Base-by-base conservation (phyloP, 106 monocot genomes). In the Platanthera zijinensis region DNA sequence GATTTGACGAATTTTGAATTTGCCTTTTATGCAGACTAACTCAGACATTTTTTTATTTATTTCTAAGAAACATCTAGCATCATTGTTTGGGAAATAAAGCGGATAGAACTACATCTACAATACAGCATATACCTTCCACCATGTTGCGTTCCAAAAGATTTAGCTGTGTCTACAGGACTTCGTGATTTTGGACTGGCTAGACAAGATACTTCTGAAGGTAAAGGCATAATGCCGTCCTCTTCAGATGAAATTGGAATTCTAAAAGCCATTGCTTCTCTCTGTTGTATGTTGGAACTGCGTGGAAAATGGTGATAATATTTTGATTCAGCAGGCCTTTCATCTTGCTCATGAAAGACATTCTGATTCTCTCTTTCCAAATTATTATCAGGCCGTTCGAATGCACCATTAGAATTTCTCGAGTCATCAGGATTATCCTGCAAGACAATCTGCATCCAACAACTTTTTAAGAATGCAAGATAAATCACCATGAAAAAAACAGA, bases 361-460 rank as follows among this genome's bases (percentile, higher is more conserved):
- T 45, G 51, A 70, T 73, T 28, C 48, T 81, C 74, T 69, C 75
- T 81, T 61, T 17, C 56, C 17, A 70, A 51, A 79, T 83, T 84
- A 79, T 66, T 87, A 69, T 80, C 85, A 59, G 83, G 32, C 82
- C 80, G 79, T 63, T 86, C 85, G 28, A 79, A 52, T 3, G 66
- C 71, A 78, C 77, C 79, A 85, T 78, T 81, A 52, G 84, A 64
- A 28, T 62, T 75, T 49, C 28, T 77, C 51, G 84, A 74, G 66
- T 88, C 88, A 81, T 86, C 89, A 48, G 74, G 39, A 61, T 75
- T 75, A 76, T 78, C 90, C 78, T 88, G 90, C 57, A 79, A 73
- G 52, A 86, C 84, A 79, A 95, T 92, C 95, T 95, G 82, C 78
- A 77, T 69, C 6, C 50, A 49, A 28, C 72, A 30, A 48, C 22